phyloP scores from a whole-genome alignment of 805 yeast genomes.

The Starmera dryadoides region DNA sequence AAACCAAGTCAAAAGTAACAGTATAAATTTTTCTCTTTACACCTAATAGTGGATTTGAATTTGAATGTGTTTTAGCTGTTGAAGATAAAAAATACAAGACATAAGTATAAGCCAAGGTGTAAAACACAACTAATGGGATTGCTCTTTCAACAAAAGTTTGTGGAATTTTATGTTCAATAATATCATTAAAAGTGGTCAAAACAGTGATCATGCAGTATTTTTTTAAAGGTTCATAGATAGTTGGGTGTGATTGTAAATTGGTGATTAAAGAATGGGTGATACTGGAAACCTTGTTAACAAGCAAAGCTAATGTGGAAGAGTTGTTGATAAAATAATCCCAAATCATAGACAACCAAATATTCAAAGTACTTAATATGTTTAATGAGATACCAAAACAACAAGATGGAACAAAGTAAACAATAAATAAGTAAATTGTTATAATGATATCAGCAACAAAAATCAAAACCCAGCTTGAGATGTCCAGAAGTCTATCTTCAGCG shows the following conservation, averaged over 20 bases:
- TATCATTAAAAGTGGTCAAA: constrained; percentile 7
- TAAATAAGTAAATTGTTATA: constrained; percentile 28
- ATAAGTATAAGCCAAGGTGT: constrained; percentile 19
- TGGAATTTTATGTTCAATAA: constrained; percentile 18
- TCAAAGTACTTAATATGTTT: background rate
- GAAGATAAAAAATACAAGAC: constrained; percentile 24
- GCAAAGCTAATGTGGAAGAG: background rate
- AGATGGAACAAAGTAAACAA: constrained; percentile 42
- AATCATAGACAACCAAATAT: background rate
- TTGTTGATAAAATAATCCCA: background rate
- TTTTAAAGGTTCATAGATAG: constrained; percentile 3
- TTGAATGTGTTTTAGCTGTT: constrained; percentile 20
- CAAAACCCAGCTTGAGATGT: constrained; percentile 10
- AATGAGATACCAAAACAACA: background rate
- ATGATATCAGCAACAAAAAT: constrained; percentile 21
- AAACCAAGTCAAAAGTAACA: constrained; percentile 43
- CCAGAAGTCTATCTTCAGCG: constrained; percentile 5
- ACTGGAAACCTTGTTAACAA: background rate
- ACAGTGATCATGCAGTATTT: constrained; percentile 14
- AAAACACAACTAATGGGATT: constrained; percentile 29
- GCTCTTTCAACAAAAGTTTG: constrained; percentile 31
- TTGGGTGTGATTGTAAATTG: background rate
- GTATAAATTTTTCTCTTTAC: constrained; percentile 43
- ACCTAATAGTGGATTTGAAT: constrained; percentile 40
- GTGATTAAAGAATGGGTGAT: background rate